phyloP scores from a whole-genome alignment of 768 basidiomycete species.

The Pleurotus pulmonarius region DNA sequence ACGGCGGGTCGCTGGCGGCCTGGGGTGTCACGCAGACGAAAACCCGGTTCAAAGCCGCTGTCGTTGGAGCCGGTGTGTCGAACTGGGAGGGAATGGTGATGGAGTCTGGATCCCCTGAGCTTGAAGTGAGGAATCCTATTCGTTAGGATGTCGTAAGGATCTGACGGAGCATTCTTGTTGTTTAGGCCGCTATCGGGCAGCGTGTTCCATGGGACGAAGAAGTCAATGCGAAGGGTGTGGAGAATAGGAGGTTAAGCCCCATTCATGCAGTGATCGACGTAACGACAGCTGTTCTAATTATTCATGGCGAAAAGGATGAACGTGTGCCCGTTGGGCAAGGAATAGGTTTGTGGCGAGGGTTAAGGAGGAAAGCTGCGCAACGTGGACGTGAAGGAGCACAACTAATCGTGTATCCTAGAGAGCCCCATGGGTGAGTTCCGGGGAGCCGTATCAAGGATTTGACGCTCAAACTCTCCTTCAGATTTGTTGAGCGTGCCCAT shows the following conservation, averaged over 20 bases:
- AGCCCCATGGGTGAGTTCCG: constrained; percentile 28
- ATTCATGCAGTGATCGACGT: constrained; percentile 35
- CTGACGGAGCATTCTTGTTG: too few species aligned
- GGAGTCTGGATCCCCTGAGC: constrained; percentile 30
- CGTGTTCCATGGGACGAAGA: constrained; percentile 27
- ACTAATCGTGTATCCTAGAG: constrained; percentile 29
- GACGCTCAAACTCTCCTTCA: constrained; percentile 7
- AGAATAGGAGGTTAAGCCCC: constrained; percentile 23
- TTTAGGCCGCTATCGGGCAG: constrained; percentile 25
- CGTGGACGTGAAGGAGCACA: constrained; percentile 24
- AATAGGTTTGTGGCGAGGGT: constrained; percentile 28
- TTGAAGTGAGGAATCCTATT: constrained; percentile 20
- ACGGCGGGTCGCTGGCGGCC: constrained; percentile 31
- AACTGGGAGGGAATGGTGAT: constrained; percentile 35
- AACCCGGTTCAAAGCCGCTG: constrained; percentile 29
- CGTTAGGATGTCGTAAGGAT: too few species aligned
- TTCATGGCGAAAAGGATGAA: constrained; percentile 50
- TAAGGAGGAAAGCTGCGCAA: constrained; percentile 25
- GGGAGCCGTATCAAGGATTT: neutral
- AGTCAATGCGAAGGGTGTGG: constrained; percentile 6
- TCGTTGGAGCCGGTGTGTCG: constrained; percentile 29
- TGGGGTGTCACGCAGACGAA: constrained; percentile 33
- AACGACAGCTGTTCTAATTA: constrained; percentile 40
- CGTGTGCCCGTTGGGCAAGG: constrained; percentile 40
- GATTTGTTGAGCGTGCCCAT: constrained; percentile 29